Evolutionary conservation across 768 basidiomycete species (phyloP).

Genomic region (Suillus variegatus): DNA sequence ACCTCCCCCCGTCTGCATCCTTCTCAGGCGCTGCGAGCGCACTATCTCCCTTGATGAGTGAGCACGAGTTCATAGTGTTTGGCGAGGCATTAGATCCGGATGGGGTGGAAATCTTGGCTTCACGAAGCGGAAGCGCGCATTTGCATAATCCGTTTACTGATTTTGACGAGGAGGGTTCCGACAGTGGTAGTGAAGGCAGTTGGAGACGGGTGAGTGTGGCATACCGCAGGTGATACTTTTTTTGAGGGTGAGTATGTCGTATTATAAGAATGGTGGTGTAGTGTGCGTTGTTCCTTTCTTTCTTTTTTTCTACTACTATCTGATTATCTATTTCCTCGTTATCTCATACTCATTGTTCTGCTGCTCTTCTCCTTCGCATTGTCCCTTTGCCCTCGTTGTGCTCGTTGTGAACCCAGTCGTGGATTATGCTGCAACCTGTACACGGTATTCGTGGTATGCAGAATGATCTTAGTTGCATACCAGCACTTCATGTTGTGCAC

Average conservation of each 20-base stretch:
- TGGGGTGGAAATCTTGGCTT: background rate
- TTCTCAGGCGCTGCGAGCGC: background rate
- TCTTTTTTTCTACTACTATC: background rate
- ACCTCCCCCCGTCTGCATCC: background rate
- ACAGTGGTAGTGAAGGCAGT: background rate
- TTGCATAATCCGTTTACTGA: background rate
- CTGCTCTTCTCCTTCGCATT: background rate
- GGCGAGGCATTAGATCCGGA: background rate
- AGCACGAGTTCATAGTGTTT: background rate
- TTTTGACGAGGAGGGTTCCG: background rate
- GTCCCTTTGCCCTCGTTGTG: background rate
- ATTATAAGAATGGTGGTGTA: background rate
- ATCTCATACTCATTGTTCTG: background rate
- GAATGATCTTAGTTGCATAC: background rate
- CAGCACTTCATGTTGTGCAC: background rate
- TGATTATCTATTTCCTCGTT: background rate
- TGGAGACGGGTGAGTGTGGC: background rate
- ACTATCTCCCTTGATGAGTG: background rate
- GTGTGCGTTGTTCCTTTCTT: background rate
- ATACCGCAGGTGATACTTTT: background rate
- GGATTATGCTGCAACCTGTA: background rate
- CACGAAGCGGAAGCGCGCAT: background rate
- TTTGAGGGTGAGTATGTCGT: background rate
- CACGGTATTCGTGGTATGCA: background rate
- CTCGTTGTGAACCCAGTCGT: background rate